Evolutionary conservation across 805 yeast species (phyloP).

Genomic region (Limtongozyma cylindracea): DNA sequence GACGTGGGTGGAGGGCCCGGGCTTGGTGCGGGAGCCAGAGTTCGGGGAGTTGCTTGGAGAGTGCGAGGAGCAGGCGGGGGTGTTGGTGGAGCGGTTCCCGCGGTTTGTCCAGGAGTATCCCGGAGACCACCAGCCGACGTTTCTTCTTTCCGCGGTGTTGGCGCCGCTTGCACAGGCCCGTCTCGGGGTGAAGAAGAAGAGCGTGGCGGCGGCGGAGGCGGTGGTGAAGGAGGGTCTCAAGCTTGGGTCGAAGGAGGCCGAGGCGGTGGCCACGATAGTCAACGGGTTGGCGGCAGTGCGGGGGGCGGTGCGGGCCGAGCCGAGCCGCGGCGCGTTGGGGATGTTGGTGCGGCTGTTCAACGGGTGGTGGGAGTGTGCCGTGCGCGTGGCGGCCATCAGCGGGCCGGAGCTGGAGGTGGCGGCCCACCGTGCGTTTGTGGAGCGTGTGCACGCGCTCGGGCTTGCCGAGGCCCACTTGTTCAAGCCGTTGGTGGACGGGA

Average conservation of each 20-base stretch:
- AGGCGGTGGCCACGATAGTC: slow-evolving; percentile 10
- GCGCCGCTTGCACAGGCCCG: slow-evolving; percentile 18
- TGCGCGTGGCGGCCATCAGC: neutral
- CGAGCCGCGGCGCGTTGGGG: slow-evolving; percentile 33
- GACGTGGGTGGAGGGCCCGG: too few relatives aligned
- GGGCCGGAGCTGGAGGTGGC: neutral
- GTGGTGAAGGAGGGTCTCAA: slow-evolving; percentile 44
- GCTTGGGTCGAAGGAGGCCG: slow-evolving; percentile 29
- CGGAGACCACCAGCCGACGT: slow-evolving; percentile 4
- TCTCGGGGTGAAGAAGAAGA: slow-evolving; percentile 14
- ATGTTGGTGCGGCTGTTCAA: slow-evolving; percentile 26
- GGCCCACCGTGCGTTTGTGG: slow-evolving; percentile 4
- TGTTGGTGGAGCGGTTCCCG: too few relatives aligned
- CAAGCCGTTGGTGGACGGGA: slow-evolving; percentile 59
- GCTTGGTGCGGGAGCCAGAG: too few relatives aligned
- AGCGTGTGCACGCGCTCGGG: neutral
- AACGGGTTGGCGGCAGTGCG: slow-evolving; percentile 6
- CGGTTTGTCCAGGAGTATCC: too few relatives aligned
- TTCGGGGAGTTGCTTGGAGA: too few relatives aligned
- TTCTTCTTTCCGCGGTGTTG: slow-evolving; percentile 24
- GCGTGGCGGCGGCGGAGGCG: slow-evolving; percentile 11
- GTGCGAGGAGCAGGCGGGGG: too few relatives aligned
- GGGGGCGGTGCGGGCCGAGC: slow-evolving; percentile 2
- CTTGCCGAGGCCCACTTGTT: slow-evolving; percentile 13
- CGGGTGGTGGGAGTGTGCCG: slow-evolving; percentile 12